A percentile compares a stretch with the other conserved stretches of the same genome.
Evolutionary conservation across 306 rosid species (phyloP).

Genomic region (Senna siamea): DNA sequence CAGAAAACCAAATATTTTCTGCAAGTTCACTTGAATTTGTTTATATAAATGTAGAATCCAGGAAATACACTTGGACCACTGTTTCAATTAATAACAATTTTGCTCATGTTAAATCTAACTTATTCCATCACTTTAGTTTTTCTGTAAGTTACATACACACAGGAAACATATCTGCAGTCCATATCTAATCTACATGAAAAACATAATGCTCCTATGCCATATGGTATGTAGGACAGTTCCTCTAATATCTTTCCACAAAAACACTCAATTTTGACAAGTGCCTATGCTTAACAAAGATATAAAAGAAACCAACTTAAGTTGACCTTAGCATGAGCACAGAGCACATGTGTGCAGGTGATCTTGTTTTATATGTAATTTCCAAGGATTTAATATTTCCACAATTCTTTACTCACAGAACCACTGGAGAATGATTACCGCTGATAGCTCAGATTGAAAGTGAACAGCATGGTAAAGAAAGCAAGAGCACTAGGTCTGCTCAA

Average conservation of each 20-base stretch:
- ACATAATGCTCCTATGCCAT: not conserved
- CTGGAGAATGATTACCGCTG: not conserved
- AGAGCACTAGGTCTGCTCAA: constrained; percentile 26
- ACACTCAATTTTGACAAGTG: constrained; percentile 4
- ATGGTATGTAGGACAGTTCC: constrained; percentile 10
- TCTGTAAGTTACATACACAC: not conserved
- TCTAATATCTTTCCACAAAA: not conserved
- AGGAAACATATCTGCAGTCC: constrained; percentile 29
- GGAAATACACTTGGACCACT: constrained; percentile 25
- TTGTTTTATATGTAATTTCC: constrained; percentile 1
- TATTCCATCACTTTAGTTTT: constrained; percentile 4
- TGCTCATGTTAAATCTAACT: not conserved
- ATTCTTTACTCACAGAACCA: constrained; percentile 4
- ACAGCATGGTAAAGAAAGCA: constrained; percentile 23
- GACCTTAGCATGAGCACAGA: constrained; percentile 10
- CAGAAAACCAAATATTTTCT: constrained; percentile 28
- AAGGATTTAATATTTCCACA: constrained; percentile 9
- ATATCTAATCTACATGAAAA: not conserved
- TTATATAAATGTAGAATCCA: not conserved
- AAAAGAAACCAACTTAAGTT: not conserved
- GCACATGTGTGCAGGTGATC: constrained; percentile 4
- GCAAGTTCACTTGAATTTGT: constrained; percentile 12
- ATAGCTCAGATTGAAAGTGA: constrained; percentile 17
- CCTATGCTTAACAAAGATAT: constrained; percentile 12
- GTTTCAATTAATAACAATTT: not conserved